Evolutionary conservation across 257 asterid species (phyloP).

Genomic region (Cordia subcordata): DNA sequence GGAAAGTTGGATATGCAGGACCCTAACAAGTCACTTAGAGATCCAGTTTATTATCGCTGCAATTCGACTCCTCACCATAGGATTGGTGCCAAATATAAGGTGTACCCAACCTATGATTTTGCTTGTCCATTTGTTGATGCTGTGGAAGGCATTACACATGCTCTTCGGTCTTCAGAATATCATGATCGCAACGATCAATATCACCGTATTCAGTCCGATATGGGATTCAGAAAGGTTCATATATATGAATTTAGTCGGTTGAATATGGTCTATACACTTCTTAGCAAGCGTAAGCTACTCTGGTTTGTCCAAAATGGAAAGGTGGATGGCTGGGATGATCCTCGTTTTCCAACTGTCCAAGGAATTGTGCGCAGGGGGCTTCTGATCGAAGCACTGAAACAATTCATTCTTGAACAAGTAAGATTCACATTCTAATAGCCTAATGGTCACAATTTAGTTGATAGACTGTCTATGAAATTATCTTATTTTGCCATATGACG

Average conservation of each 20-base stretch:
- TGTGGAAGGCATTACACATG: conserved; percentile 87
- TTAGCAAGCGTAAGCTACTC: conserved; percentile 92
- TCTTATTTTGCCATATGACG: too few relatives aligned
- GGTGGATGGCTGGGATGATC: conserved; percentile 98
- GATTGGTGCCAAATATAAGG: conserved; percentile 71
- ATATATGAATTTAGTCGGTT: conserved; percentile 85
- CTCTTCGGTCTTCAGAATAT: conserved; percentile 93
- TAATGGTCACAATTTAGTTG: too few relatives aligned
- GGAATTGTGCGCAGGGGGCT: conserved; percentile 96
- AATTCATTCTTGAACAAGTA: conserved; percentile 94
- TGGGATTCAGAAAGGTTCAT: conserved; percentile 79
- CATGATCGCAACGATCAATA: conserved; percentile 96
- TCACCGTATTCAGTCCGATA: conserved; percentile 78
- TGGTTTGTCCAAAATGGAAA: conserved; percentile 96
- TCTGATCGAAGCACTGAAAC: conserved; percentile 77
- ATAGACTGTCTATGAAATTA: too few relatives aligned
- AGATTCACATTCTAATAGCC: conserved; percentile 8
- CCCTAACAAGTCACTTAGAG: conserved; percentile 90
- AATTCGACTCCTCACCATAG: conserved; percentile 90
- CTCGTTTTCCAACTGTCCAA: conserved; percentile 97
- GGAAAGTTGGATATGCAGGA: conserved; percentile 93
- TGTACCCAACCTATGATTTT: conserved; percentile 93
- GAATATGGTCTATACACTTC: conserved; percentile 93
- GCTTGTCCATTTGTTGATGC: conserved; percentile 96
- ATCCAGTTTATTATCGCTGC: conserved; percentile 96